phyloP scores from a whole-genome alignment of 768 basidiomycete genomes.

The Aureoboletus auriporus region DNA sequence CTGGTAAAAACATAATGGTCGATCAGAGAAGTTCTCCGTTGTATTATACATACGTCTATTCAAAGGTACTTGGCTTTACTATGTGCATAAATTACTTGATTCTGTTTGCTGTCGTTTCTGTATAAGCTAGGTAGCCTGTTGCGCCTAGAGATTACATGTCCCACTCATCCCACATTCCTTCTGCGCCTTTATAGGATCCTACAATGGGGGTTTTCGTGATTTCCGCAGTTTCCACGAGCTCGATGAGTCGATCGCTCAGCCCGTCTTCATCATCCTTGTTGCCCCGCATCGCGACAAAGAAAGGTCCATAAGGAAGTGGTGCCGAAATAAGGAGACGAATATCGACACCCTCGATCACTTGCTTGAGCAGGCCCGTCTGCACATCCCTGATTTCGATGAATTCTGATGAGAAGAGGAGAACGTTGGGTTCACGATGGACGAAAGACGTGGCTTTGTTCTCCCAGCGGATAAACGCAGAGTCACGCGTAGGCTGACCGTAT shows the following conservation, averaged over 20 bases:
- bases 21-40: background rate
- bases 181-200: constrained; percentile 11
- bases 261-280: constrained; percentile 53
- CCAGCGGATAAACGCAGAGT: constrained; percentile 69
- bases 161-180: constrained; percentile 67
- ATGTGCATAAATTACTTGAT: too few species aligned
- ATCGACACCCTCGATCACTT: constrained; percentile 74
- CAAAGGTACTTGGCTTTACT: too few species aligned
- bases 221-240: constrained; percentile 67
- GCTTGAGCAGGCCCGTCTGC: constrained; percentile 64
- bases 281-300: constrained; percentile 65
- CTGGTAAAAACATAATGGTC: too few species aligned
- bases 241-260: constrained; percentile 58
- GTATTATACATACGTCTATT: constrained; percentile 12
- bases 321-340: constrained; percentile 58
- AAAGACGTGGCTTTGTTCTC: constrained; percentile 65
- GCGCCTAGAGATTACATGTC: constrained; percentile 46
- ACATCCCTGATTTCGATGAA: constrained; percentile 75
- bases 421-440: constrained; percentile 54
- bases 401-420: constrained; percentile 69
- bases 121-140: background rate
- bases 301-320: constrained; percentile 34
- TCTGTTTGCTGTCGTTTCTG: background rate
- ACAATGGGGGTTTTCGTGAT: constrained; percentile 35
- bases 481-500: constrained; percentile 60